phyloP scores from a whole-genome alignment of 345 rosid genomes.

The Eucalyptus globulus region DNA sequence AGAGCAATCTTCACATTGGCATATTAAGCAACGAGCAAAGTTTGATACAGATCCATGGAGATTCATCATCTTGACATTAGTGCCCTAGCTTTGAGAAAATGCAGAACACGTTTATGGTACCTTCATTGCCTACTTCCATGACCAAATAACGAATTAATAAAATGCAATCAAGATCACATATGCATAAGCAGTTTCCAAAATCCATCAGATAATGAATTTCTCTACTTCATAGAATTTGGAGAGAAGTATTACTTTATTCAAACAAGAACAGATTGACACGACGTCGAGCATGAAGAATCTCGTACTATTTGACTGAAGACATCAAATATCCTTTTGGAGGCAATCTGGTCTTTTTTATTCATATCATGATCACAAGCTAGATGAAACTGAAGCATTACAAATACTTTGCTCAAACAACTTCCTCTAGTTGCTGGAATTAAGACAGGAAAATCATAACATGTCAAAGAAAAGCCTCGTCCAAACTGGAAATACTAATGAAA shows the following conservation, averaged over 20 bases:
- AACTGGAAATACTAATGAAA: too few species aligned
- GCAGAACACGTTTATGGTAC: background rate
- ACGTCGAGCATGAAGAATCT: background rate
- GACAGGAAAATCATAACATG: accelerated
- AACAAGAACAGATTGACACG: background rate
- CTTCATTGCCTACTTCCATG: background rate
- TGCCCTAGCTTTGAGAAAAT: background rate
- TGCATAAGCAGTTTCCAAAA: background rate
- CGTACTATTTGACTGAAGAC: too few species aligned
- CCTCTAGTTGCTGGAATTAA: background rate
- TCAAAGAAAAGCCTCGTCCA: background rate
- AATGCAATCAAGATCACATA: too few species aligned
- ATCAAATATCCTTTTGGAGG: background rate
- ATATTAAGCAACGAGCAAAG: background rate
- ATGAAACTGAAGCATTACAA: too few species aligned
- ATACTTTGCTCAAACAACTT: background rate
- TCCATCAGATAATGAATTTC: background rate
- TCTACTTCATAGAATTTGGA: background rate
- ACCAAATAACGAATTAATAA: background rate
- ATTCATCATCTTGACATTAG: background rate
- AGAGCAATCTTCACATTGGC: background rate
- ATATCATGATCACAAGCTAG: background rate
- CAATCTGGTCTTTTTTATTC: background rate
- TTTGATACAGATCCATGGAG: accelerated
- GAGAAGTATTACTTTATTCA: too few species aligned